A percentile compares a stretch with the other conserved stretches of the same genome.
These are phyloP conservation scores for Aureobasidium melanogenum DNA, from an alignment of 2,329 filamentous ascomycete species.

Conservation along the genomic window DNA sequence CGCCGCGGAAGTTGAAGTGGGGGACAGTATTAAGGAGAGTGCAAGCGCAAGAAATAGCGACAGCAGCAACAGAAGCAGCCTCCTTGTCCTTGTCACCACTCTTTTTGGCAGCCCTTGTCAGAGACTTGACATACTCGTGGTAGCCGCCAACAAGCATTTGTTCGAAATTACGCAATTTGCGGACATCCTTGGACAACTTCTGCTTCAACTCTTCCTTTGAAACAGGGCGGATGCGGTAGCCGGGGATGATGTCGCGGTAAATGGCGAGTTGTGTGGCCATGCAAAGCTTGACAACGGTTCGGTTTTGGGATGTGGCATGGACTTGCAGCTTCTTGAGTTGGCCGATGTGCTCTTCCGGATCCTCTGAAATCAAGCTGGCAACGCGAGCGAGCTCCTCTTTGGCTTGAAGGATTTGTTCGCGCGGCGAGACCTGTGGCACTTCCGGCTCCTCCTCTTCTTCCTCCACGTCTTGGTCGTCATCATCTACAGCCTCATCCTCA, in stretches of 20 bases:
- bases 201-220: constrained; percentile 64
- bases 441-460: constrained; percentile 41
- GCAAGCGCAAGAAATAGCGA: constrained; percentile 81
- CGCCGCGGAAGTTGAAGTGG: constrained; percentile 93
- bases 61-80: constrained; percentile 47
- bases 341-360: constrained; percentile 81
- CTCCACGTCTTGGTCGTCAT: constrained; percentile 35
- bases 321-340: constrained; percentile 70
- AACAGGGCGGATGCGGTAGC: constrained; percentile 83
- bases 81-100: constrained; percentile 18
- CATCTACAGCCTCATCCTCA: constrained; percentile 26
- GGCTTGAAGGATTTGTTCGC: constrained; percentile 72
- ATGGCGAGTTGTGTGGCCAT: constrained; percentile 80
- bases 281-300: constrained; percentile 74
- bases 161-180: constrained; percentile 73
- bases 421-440: constrained; percentile 58
- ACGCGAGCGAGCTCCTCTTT: constrained; percentile 89
- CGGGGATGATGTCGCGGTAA: constrained; percentile 93
- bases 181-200: constrained; percentile 87
- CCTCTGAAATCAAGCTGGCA: constrained; percentile 74
- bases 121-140: constrained; percentile 69
- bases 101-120: constrained; percentile 45
- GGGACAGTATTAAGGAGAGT: constrained; percentile 71
- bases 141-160: constrained; percentile 80
- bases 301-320: constrained; percentile 60